Evolutionary conservation across 768 basidiomycete genomes (phyloP).

Genomic region (Auriscalpium orientale): DNA sequence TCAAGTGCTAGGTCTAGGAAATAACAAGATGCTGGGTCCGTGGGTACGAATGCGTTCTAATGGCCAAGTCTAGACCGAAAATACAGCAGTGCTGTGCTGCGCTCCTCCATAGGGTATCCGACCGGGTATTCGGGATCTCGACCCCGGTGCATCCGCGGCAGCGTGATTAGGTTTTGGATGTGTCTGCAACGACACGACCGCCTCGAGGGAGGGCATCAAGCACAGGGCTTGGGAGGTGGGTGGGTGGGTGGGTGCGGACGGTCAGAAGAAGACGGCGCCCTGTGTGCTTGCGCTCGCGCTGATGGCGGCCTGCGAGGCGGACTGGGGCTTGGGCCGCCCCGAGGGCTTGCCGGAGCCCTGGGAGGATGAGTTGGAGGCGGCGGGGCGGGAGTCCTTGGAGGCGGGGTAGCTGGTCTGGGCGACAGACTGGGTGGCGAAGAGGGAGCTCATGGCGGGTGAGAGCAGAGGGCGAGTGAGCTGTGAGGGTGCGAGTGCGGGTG

Average conservation of each 20-base stretch:
- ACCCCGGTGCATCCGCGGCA: no score
- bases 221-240: background rate
- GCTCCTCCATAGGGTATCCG: background rate
- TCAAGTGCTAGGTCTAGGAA: no score
- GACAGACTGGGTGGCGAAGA: conserved; percentile 3
- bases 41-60: no score
- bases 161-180: no score
- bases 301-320: conserved; percentile 24
- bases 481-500: background rate
- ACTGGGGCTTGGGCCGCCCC: background rate
- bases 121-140: background rate
- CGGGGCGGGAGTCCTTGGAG: conserved; percentile 2
- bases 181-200: background rate
- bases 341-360: background rate
- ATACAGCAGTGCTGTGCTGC: background rate
- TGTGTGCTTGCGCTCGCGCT: conserved; percentile 42
- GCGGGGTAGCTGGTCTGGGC: background rate
- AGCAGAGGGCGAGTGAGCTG: background rate
- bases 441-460: conserved; percentile 7
- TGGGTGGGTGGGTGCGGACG: background rate
- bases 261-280: conserved; percentile 57
- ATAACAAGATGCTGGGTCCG: no score
- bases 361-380: background rate
- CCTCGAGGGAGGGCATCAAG: background rate
- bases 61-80: no score